A percentile compares a stretch with the other conserved stretches of the same genome.
Evolutionary conservation across 805 yeast species (phyloP).

Genomic region (Ogataea polymorpha): DNA sequence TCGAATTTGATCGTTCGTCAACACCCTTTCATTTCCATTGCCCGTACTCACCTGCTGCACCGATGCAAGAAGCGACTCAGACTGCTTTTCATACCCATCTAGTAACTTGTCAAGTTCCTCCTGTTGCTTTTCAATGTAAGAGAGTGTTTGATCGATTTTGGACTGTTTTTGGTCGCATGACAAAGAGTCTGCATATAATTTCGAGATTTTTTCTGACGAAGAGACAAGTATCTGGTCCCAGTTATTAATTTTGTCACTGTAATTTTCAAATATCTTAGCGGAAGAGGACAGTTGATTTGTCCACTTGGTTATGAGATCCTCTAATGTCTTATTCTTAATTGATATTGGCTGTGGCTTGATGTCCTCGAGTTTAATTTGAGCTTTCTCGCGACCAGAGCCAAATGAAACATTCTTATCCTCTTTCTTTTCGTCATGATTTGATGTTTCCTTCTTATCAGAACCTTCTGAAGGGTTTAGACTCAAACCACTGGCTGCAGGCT

Average conservation of each 20-base stretch:
- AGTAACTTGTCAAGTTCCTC: conserved; percentile 82
- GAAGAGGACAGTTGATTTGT: conserved; percentile 77
- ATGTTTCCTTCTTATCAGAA: conserved; percentile 12
- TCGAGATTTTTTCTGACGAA: conserved; percentile 81
- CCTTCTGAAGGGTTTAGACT: conserved; percentile 5
- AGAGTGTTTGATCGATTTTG: conserved; percentile 81
- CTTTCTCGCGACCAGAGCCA: conserved; percentile 27
- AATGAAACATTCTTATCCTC: conserved; percentile 23
- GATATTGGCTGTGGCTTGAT: conserved; percentile 69
- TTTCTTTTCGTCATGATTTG: conserved; percentile 12
- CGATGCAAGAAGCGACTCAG: conserved; percentile 46
- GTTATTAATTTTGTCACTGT: conserved; percentile 67
- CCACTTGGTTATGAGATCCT: conserved; percentile 92
- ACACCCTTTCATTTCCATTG: conserved; percentile 29
- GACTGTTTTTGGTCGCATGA: conserved; percentile 83
- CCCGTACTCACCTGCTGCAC: conserved; percentile 24
- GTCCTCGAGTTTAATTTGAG: conserved; percentile 43
- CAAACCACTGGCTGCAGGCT: conserved; percentile 11
- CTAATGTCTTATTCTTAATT: conserved; percentile 85
- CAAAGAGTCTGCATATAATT: conserved; percentile 70
- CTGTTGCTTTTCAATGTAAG: conserved; percentile 88
- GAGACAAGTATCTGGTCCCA: conserved; percentile 87
- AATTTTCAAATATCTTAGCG: conserved; percentile 68
- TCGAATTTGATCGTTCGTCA: conserved; percentile 78
- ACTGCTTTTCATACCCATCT: conserved; percentile 77